A percentile compares a stretch with the other conserved stretches of the same genome.
These are phyloP conservation scores for Capronia coronata DNA, from an alignment of 2,329 filamentous ascomycete species.

Conservation along the genomic window DNA sequence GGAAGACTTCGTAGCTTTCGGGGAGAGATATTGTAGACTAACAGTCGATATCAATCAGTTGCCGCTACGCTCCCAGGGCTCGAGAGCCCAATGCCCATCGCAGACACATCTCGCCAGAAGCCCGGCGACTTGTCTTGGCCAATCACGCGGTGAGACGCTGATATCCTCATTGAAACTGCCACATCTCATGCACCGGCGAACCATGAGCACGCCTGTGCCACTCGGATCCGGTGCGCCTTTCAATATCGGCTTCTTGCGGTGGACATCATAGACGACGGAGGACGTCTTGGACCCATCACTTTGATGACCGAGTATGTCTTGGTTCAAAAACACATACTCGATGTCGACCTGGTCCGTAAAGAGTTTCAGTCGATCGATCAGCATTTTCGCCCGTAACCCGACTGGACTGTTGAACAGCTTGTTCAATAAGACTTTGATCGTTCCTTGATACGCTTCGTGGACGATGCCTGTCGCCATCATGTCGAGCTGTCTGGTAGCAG, in stretches of 20 bases:
- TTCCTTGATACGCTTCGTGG: slow-evolving; percentile 32
- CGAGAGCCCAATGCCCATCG: slow-evolving; percentile 27
- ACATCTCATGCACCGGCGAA: slow-evolving; percentile 27
- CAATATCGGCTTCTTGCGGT: slow-evolving; percentile 23
- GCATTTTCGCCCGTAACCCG: slow-evolving; percentile 53
- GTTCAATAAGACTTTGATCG: slow-evolving; percentile 60
- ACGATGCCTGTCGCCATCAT: slow-evolving; percentile 28
- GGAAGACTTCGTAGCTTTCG: not conserved
- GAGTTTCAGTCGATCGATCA: slow-evolving; percentile 59
- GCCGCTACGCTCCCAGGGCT: slow-evolving; percentile 15
- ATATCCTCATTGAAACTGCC: slow-evolving; percentile 27
- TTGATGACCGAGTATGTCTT: slow-evolving; percentile 41
- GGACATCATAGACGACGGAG: slow-evolving; percentile 22
- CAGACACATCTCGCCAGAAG: slow-evolving; percentile 27
- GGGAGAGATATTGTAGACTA: not conserved
- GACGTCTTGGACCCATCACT: slow-evolving; percentile 1
- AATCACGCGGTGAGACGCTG: slow-evolving; percentile 16
- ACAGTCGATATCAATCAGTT: not conserved
- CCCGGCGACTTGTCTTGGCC: slow-evolving; percentile 17
- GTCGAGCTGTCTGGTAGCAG: slow-evolving; percentile 22
- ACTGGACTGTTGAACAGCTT: slow-evolving; percentile 60
- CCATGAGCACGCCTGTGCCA: slow-evolving; percentile 10
- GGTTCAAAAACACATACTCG: slow-evolving; percentile 37
- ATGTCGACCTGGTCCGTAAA: slow-evolving; percentile 32
- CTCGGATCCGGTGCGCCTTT: slow-evolving; percentile 16